Evolutionary conservation across 1,284 basidiomycete species (phyloP).

Genomic region (Exobasidium cylindrosporum): DNA sequence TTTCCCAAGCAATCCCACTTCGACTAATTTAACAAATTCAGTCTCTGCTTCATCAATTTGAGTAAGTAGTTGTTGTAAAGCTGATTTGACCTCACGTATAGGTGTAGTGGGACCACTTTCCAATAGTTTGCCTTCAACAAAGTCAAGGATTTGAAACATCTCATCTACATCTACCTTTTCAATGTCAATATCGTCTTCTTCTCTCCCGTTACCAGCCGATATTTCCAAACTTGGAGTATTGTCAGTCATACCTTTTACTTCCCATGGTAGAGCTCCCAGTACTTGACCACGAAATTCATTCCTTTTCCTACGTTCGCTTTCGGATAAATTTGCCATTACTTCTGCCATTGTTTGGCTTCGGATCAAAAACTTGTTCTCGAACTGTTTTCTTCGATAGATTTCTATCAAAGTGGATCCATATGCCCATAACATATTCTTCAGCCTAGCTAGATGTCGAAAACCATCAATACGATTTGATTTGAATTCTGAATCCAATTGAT

Average conservation of each 20-base stretch:
- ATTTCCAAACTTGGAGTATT: slow-evolving; percentile 46
- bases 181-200: slow-evolving; percentile 22
- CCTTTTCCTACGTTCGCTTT: slow-evolving; percentile 36
- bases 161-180: slow-evolving; percentile 31
- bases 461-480: slow-evolving; percentile 60
- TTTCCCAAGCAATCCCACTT: slow-evolving; percentile 27
- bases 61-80: slow-evolving; percentile 27
- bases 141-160: slow-evolving; percentile 34
- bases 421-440: slow-evolving; percentile 85
- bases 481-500: slow-evolving; percentile 39
- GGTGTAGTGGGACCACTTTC: slow-evolving; percentile 19
- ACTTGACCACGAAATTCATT: slow-evolving; percentile 33
- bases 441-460: slow-evolving; percentile 81
- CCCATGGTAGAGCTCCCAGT: slow-evolving; percentile 41
- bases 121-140: background rate
- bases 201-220: slow-evolving; percentile 28
- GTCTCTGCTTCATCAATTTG: slow-evolving; percentile 33
- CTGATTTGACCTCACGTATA: slow-evolving; percentile 33
- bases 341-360: slow-evolving; percentile 48
- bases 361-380: slow-evolving; percentile 56
- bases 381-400: slow-evolving; percentile 82
- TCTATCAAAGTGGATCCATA: slow-evolving; percentile 91
- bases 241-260: slow-evolving; percentile 41
- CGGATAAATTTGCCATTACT: slow-evolving; percentile 47
- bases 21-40: slow-evolving; percentile 41